Evolutionary conservation across 2,329 filamentous ascomycete species (phyloP), one percentile per base, ranked within the genome.

Genomic region (Talaromyces sp.): DNA sequence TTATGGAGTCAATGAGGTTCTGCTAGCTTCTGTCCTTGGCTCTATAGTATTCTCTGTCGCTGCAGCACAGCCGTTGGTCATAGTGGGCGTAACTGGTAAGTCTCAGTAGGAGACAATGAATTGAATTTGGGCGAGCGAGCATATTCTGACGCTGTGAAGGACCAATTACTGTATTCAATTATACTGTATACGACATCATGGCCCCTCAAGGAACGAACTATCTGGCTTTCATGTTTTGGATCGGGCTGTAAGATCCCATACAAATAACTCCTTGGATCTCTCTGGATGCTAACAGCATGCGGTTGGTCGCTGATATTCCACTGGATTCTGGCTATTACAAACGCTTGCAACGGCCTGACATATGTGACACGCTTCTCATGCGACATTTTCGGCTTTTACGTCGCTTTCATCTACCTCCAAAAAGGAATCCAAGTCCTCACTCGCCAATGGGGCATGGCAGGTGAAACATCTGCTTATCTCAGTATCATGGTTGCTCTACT

Each of bases 131-230:
- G 4, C 15, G 15, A 19, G n/a, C 27, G 27, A 56, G 8, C 13
- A n/a, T 8, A 60, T 45, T 22, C 69, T 74, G 62, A 72, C 49
- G 19, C 22, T 27, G 15, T 15, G 19, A 64, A 86, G 87, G 88
- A n/a, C 92, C 92, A 3, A 96, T 97, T 65, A 96, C 93, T 17
- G 92, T 96, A 33, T 96, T 96, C 74, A 96, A 96, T 75, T 96
- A 96, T 74, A 97, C 93, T 3, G 91, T 96, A 2, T 96, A 93
- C 80, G 90, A 95, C 76, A 96, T 97, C 69, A 91, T 97, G 74
- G 81, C 84, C 1, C 89, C 90, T 1, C 87, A 87, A 0, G 91
- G 90, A 1, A 90, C 90, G 5, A 89, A 93, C 73, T 96, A 94
- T 74, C 87, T 96, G 63, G 87, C 89, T 7, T 97, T 97, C 76